Evolutionary conservation across 768 basidiomycete species (phyloP), one percentile per base, ranked within the genome.

Genomic region (Pulveroboletus sp.): DNA sequence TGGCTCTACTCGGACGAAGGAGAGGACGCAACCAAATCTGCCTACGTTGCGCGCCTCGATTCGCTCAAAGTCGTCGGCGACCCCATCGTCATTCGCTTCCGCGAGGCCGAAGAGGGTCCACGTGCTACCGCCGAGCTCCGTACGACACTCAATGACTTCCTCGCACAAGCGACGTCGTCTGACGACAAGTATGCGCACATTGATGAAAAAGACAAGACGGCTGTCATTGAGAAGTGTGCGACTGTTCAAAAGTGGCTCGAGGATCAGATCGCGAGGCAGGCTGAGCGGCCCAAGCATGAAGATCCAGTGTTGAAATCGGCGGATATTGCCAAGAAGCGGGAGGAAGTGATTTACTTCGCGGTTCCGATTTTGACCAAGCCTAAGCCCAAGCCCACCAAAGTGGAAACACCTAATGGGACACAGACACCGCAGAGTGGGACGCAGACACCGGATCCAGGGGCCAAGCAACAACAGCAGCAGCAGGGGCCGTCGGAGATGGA

Each of bases 1-100:
- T 99, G 95, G 95, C 78, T 99, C 28, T 98, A 98, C 82, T 81
- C 83, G 33, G 94, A 97, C 54, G 96, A 97, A 60, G 81, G 94
- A 59, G 95, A 97, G 72, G 93, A 97, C 51, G 90, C 95, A 33
- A 81, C 80, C 64, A 99, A 98, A 72, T 95, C 92, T 0, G 89
- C 86, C n/a, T 98, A 99, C 71, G 85, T 92, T 59, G 57, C 76
- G 31, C 85, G 86, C 47, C 82, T 97, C 52, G 89, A 93, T 56
- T 73, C 76, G 3, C 83, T 96, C 68, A 92, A 94, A 71, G 79
- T 71, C 39, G 76, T 93, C 56, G 93, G 93, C 27, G 90, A 93
- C 75, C 89, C 89, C 41, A 83, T 98, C 73, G 75, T 82, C 50
- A 76, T 82, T 69, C 88, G 95, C 42, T 89, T 78, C 76, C 81